Conservation (phyloP, 192 early-diverging fungal genomes). For the Mortierella antarctica region DNA sequence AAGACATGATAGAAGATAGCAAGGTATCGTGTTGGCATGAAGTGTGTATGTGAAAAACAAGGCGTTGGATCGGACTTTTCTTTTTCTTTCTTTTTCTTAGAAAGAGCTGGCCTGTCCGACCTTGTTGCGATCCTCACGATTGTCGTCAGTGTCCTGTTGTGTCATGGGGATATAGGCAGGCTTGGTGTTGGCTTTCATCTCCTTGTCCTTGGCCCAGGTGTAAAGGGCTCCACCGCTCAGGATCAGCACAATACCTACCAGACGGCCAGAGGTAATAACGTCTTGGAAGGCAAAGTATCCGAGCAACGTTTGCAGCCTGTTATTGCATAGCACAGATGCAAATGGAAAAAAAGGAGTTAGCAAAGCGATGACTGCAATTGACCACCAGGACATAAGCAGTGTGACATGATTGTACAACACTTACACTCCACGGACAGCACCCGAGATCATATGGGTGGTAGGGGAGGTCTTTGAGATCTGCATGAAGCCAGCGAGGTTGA, state of each 20-base stretch:
- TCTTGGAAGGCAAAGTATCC: slow-evolving; percentile 49
- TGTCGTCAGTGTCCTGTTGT: slow-evolving; percentile 24
- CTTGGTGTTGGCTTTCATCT: slow-evolving; percentile 45
- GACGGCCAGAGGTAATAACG: slow-evolving; percentile 50
- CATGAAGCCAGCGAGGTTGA: slow-evolving; percentile 72
- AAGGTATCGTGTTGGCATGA: too few species aligned
- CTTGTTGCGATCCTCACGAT: slow-evolving; percentile 17
- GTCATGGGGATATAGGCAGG: slow-evolving; percentile 51
- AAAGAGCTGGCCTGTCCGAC: slow-evolving; percentile 11
- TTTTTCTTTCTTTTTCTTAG: background rate
- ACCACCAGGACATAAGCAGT: background rate
- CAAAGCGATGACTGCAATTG: background rate
- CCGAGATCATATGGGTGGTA: slow-evolving; percentile 69
- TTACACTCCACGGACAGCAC: slow-evolving; percentile 69
- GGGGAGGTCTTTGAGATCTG: slow-evolving; percentile 75
- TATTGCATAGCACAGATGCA: background rate
- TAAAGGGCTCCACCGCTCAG: slow-evolving; percentile 51
- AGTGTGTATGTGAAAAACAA: too few species aligned
- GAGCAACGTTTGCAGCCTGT: slow-evolving; percentile 53
- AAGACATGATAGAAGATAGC: too few species aligned
- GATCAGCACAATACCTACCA: slow-evolving; percentile 56
- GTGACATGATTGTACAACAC: background rate
- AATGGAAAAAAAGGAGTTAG: background rate
- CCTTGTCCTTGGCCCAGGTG: slow-evolving; percentile 53
- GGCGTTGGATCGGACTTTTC: background rate